Evolutionary conservation across 2,329 filamentous ascomycete species (phyloP), one percentile per base, ranked within the genome.

Genomic region (Venturiaceae sp.): DNA sequence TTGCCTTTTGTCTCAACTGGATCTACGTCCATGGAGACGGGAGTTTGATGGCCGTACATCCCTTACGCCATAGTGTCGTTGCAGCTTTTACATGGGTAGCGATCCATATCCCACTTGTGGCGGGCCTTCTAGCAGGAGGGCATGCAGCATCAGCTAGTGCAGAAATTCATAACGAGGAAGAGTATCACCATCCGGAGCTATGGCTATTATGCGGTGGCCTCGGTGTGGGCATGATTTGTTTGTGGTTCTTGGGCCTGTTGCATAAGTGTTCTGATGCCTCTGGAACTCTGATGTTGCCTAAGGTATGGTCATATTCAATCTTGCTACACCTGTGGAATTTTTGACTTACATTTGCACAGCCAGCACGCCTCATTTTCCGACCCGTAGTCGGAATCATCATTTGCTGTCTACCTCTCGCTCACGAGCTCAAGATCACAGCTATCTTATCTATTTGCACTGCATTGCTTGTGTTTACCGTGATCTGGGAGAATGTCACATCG

Each of bases 1-100:
- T 80, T 39, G 76, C 77, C 0, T 80, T 79, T 61, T 77, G 74
- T 61, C 68, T 79, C 55, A 79, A 79, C 59, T 79, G 75, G 75
- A 64, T 79, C 53, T 80, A 79, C 58, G 71, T 76, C 23, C 76
- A 76, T 58, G 74, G 75, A 34, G 77, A 79, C 58, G 77, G 77
- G 3, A 46, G 34, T 11, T 11, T 57, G 9, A 21, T 11, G 23
- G 26, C 28, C n/a, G 41, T 57, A 3, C 55, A 57, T 30, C 55
- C 55, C 4, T 16, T 57, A 26, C 37, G 41, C n/a, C 55, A 57
- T n/a, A 53, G 32, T n/a, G 32, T 58, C 7, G 16, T 28, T 13
- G 32, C 30, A 26, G 28, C 57, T 14, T 58, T 37, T 23, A 16
- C 36, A 14, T 58, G 57, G 57, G 33, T 58, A 2, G 30, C 34